Base-by-base conservation (phyloP, 345 rosid species). In the Clausena lansium region DNA sequence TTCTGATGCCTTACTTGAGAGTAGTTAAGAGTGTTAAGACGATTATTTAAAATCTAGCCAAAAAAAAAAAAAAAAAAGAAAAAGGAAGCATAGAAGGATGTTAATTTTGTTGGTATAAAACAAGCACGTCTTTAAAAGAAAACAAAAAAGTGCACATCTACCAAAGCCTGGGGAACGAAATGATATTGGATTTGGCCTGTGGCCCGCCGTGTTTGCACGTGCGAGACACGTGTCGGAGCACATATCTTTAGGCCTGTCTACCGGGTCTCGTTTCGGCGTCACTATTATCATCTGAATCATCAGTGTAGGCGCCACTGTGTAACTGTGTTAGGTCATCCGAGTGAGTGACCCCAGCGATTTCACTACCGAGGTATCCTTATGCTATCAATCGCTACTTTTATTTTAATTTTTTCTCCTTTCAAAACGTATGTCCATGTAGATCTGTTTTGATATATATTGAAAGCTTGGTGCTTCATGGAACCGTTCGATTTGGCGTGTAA, bases 261-360 rank as follows among this genome's bases (percentile, higher is more conserved):
- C 17, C 17, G 22, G 9, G 19, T 25, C 10, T 15, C 35, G 38
- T 5, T 20, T 15, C 17, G 1, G 9, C n/a, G 6, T 30, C 13
- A 0, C 19, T 5, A n/a, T n/a, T 67, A 36, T 66, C 45, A 25
- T 61, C 33, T n/a, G 65, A 61, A 28, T 41, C 13, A 22, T 11
- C 47, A 27, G 35, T 38, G 13, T 70, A 19, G 39, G 30, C 35
- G 0, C 2, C 66, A 14, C 32, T 38, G 36, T 3, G 22, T 4
- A 7, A 70, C 54, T 45, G 76, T 50, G 63, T 68, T 72, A 70
- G 84, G 82, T 80, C 74, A 81, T 59, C 78, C 24, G 70, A 63
- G 71, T 77, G 78, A 41, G 78, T 82, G 75, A 14, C n/a, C n/a
- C n/a, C n/a, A n/a, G 77, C 28, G 35, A 36, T 57, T 33, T 13